Evolutionary conservation across 2,329 filamentous ascomycete species (phyloP), one percentile per base, ranked within the genome.

Genomic region (Hypoxylon rubiginosum): DNA sequence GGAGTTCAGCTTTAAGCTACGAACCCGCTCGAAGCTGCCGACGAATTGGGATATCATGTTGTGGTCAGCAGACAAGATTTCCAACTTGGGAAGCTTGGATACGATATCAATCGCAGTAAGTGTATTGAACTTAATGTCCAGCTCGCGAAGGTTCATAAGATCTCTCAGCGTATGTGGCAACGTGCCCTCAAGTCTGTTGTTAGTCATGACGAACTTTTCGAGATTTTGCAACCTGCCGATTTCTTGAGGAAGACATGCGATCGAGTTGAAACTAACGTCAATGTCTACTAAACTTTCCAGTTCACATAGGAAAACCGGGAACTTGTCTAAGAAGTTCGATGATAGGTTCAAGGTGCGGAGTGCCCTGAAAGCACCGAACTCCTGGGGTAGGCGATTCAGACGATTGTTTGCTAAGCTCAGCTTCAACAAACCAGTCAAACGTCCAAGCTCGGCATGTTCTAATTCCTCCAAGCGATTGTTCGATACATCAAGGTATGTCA

Each of bases 231-330:
- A 81, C 59, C 89, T 88, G 6, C 94, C 93, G 70, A 99, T 92
- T 68, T 90, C 83, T 13, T 91, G 89, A 0, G 94, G 94, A 7
- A 99, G 82, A 58, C 83, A 87, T 10, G 88, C 87, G 67, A 99
- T 97, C 43, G 90, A 88, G 77, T 99, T 99, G 86, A 99, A 99
- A 77, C 95, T 98, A 76, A 99, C 89, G 74, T 99, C 96, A 43
- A 99, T 87, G 76, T 99, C 95, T 11, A 97, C 92, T 49, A 99
- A 82, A 46, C 91, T 94, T 70, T 89, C 89, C 19, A 99, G 82
- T 24, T 93, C 86, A 78, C 93, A 95, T 21, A 99, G 83, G 73
- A 97, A 97, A 21, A 90, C 84, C 0, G 96, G 96, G 68, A 99
- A 97, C 43, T 88, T 88, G 61, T 91, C 90, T 58, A 99, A 85